phyloP scores from a whole-genome alignment of 257 asterid genomes.

The Solanum megistacrolobum region DNA sequence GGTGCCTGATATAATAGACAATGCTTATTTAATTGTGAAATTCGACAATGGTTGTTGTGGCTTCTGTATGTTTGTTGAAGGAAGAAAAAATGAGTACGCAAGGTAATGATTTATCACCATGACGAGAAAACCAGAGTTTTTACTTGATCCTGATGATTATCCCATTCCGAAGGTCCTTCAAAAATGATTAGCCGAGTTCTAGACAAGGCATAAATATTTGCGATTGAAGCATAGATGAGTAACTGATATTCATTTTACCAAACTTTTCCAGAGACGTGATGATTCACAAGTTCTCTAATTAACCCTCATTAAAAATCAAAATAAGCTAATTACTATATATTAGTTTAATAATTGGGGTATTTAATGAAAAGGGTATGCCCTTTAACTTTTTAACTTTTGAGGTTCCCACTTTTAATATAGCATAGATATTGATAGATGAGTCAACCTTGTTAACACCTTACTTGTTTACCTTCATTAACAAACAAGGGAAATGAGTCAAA shows the following conservation, averaged over 20 bases:
- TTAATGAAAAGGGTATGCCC: background rate
- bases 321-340: background rate
- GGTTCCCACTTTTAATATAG: background rate
- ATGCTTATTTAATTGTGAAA: conserved; percentile 80
- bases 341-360: background rate
- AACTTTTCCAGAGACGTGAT: background rate
- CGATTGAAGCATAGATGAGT: background rate
- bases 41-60: conserved; percentile 78
- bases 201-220: background rate
- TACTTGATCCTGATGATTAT: background rate
- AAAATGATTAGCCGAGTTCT: background rate
- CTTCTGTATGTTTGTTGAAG: background rate
- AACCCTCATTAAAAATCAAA: background rate
- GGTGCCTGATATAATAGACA: conserved; percentile 95
- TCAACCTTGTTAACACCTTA: background rate
- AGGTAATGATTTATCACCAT: background rate
- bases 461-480: background rate
- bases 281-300: background rate
- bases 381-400: background rate
- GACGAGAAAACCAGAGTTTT: background rate
- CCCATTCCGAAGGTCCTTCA: background rate
- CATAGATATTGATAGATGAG: background rate
- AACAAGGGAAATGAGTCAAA: background rate
- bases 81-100: background rate
- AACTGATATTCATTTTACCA: background rate